A percentile compares a stretch with the other conserved stretches of the same genome.
Conservation (phyloP, 1,139 yeast species). For the Geotrichum carabidarum region DNA sequence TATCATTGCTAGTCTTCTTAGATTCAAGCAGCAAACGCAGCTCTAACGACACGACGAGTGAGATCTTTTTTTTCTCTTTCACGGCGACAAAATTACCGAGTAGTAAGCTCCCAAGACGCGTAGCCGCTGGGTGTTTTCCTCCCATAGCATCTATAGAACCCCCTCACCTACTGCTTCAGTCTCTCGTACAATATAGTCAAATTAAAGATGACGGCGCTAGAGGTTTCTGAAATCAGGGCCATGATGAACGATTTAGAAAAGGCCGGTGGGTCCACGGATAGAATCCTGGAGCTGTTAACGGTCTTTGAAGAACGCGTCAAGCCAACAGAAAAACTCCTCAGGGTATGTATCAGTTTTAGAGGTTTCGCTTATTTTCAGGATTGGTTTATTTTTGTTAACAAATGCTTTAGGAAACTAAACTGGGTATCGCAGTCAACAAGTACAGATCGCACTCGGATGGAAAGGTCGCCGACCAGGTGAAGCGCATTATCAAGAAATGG, state of each 20-base stretch:
- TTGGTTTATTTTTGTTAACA: background rate
- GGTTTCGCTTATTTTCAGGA: background rate
- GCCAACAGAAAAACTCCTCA: constrained; percentile 77
- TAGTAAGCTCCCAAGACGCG: too few species aligned
- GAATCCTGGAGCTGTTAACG: constrained; percentile 61
- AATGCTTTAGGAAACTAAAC: constrained; percentile 63
- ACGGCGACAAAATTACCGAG: too few species aligned
- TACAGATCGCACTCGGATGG: constrained; percentile 63
- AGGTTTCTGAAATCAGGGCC: constrained; percentile 65
- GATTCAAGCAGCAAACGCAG: too few species aligned
- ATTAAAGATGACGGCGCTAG: constrained; percentile 31
- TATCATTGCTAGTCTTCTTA: too few species aligned
- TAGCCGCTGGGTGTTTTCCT: too few species aligned
- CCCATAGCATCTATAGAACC: too few species aligned
- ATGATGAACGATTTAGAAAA: constrained; percentile 70
- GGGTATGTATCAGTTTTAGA: constrained; percentile 41
- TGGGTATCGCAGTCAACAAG: constrained; percentile 95
- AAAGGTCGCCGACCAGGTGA: constrained; percentile 66
- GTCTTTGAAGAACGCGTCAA: constrained; percentile 65
- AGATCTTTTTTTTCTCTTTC: too few species aligned
- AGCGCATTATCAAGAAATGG: constrained; percentile 81
- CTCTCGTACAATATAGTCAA: too few species aligned
- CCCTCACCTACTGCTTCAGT: too few species aligned
- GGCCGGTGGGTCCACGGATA: constrained; percentile 55
- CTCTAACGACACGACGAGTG: too few species aligned